phyloP scores from a whole-genome alignment of 306 rosid genomes.

The Argentina anserina region DNA sequence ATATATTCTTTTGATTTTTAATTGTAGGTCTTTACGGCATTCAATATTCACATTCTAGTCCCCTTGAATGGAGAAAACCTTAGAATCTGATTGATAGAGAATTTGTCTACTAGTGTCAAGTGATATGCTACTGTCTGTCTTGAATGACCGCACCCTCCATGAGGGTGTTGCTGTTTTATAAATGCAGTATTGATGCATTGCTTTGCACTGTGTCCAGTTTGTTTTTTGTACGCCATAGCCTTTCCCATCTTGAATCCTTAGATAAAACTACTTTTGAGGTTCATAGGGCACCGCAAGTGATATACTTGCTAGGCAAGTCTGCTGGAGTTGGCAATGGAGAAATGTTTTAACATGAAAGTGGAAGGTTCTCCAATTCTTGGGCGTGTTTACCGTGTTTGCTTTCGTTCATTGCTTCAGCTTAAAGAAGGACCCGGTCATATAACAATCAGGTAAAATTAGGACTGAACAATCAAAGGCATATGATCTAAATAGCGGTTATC shows the following conservation, averaged over 20 bases:
- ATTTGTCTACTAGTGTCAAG: neutral
- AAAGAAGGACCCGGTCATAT: too few species aligned
- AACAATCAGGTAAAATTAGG: too few species aligned
- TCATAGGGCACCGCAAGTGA: too few species aligned
- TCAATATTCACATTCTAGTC: constrained; percentile 31
- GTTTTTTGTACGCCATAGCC: neutral
- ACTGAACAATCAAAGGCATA: too few species aligned
- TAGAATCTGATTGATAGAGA: constrained; percentile 19
- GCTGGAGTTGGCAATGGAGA: neutral
- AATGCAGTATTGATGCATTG: neutral
- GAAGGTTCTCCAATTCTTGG: too few species aligned
- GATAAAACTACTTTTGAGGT: neutral
- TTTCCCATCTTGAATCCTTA: neutral
- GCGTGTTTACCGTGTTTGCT: too few species aligned
- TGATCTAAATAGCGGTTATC: too few species aligned
- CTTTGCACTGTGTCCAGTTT: neutral
- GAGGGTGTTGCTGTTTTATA: neutral
- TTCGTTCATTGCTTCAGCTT: too few species aligned
- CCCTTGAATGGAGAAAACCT: constrained; percentile 26
- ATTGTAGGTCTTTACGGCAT: constrained; percentile 28
- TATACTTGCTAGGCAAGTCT: too few species aligned
- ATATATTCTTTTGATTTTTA: constrained; percentile 24
- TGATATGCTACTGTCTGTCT: neutral
- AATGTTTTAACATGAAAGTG: too few species aligned
- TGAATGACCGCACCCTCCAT: neutral